phyloP scores from a whole-genome alignment of 2,329 filamentous ascomycete species.

The Dothideomycetes sp. region DNA sequence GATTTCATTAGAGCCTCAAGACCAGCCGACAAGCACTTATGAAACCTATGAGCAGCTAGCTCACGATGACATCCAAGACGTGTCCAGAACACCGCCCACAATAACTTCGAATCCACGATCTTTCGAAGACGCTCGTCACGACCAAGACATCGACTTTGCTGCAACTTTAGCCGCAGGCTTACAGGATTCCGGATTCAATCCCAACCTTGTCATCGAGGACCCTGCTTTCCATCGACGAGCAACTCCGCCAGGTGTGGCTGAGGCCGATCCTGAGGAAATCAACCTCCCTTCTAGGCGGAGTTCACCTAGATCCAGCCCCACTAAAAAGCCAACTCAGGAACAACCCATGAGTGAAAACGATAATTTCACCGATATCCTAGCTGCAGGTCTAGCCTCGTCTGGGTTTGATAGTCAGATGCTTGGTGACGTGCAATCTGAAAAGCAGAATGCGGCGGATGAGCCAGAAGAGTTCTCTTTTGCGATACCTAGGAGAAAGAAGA shows the following conservation, averaged over 20 bases:
- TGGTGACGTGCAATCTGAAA: background rate
- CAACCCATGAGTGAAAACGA: slow-evolving; percentile 20
- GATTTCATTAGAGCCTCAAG: no score
- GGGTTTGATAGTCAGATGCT: slow-evolving; percentile 24
- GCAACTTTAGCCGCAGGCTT: slow-evolving; percentile 39
- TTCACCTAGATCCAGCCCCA: slow-evolving; percentile 24
- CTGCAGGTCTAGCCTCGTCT: slow-evolving; percentile 26
- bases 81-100: no score
- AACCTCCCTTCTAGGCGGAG: slow-evolving; percentile 19
- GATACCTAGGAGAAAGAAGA: slow-evolving; percentile 33
- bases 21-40: no score
- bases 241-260: slow-evolving; percentile 25
- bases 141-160: slow-evolving; percentile 37
- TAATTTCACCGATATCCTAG: slow-evolving; percentile 29
- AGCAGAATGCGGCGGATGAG: slow-evolving; percentile 18
- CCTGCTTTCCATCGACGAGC: slow-evolving; percentile 27
- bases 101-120: no score
- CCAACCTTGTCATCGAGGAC: slow-evolving; percentile 36
- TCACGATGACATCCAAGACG: no score
- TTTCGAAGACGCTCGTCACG: background rate
- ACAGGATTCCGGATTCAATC: slow-evolving; percentile 38
- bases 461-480: slow-evolving; percentile 25
- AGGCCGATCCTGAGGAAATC: slow-evolving; percentile 27
- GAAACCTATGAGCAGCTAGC: no score
- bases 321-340: slow-evolving; percentile 23